phyloP scores from a whole-genome alignment of 1,284 basidiomycete genomes.

The Waitea zeae region DNA sequence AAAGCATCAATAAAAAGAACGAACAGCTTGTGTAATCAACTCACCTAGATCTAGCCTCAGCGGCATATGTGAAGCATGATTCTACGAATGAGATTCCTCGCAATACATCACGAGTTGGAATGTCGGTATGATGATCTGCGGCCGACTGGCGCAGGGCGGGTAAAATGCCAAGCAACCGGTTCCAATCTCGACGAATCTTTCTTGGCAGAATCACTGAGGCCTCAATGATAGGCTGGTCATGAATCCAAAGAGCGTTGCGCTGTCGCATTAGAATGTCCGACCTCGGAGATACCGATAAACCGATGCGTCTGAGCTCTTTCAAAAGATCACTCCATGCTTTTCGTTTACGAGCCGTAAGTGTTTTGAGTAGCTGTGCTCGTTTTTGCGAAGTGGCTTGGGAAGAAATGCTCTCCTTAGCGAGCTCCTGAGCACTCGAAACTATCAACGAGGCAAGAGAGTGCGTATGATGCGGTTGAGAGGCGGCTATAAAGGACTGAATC shows the following conservation, averaged over 20 bases:
- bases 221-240: conserved; percentile 37
- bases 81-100: conserved; percentile 71
- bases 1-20: too few relatives aligned
- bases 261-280: conserved; percentile 56
- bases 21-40: too few relatives aligned
- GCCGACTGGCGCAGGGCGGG: conserved; percentile 52
- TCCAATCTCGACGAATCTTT: conserved; percentile 50
- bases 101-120: conserved; percentile 74
- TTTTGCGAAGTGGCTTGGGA: conserved; percentile 38
- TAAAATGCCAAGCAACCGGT: conserved; percentile 51
- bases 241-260: conserved; percentile 44
- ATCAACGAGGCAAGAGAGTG: conserved; percentile 64
- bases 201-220: conserved; percentile 8
- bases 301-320: conserved; percentile 75
- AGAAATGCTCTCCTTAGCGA: conserved; percentile 39
- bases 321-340: conserved; percentile 87
- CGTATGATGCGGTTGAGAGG: conserved; percentile 20
- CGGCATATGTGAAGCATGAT: too few relatives aligned
- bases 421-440: conserved; percentile 45
- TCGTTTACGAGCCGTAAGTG: conserved; percentile 68
- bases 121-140: conserved; percentile 61
- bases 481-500: conserved; percentile 24
- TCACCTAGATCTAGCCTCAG: too few relatives aligned
- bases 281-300: conserved; percentile 59
- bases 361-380: conserved; percentile 62